Base-by-base conservation (phyloP, 108 stramenopile species). In the Cyclotella choctawhatcheeana region DNA sequence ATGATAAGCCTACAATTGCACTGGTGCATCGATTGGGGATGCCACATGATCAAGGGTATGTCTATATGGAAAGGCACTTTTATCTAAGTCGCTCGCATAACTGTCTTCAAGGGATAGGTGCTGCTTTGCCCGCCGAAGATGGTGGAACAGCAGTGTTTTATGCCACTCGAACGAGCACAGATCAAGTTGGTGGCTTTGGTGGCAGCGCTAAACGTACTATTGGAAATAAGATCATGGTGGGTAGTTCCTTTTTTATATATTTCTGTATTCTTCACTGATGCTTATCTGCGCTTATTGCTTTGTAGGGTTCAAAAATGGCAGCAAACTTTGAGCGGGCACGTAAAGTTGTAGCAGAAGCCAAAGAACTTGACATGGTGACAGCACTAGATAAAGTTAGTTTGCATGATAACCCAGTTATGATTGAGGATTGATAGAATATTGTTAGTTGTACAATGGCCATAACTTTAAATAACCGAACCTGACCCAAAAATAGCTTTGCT, bases 1-100 rank as follows among this genome's bases (percentile, higher is more conserved):
- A 87, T 44, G 83, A 72, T 30, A 82, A 82, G 33, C 81, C 83
- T 27, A 84, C 86, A 1, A 71, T 87, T 45, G 76, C 79, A 12
- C 51, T 87, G 17, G 65, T 82, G 47, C 86, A 87, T 53, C 65
- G 77, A 35, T 20, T 74, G 20, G 79, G 75, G 8, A 70, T 80
- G 74, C 75, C 75, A 5, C 74, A 71, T 16, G 47, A 65, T 31
- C 82, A 55, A 12, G 70, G 76, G 10, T 86, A 74, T 33, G 61
- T 82, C 2, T 78, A 83, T 40, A 83, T 79, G 71, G 79, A 84
- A 43, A 66, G 86, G 5, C 81, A 84, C 62, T 87, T 84, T 47
- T 87, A 87, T 54, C 48, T 87, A 6, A 79, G 77, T 43, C 72
- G 82, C 20, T 69, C 73, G 24, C 86, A 87, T 79, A 87, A 87